Conservation (phyloP, 345 rosid genomes). For the Stellera chamaejasme region DNA sequence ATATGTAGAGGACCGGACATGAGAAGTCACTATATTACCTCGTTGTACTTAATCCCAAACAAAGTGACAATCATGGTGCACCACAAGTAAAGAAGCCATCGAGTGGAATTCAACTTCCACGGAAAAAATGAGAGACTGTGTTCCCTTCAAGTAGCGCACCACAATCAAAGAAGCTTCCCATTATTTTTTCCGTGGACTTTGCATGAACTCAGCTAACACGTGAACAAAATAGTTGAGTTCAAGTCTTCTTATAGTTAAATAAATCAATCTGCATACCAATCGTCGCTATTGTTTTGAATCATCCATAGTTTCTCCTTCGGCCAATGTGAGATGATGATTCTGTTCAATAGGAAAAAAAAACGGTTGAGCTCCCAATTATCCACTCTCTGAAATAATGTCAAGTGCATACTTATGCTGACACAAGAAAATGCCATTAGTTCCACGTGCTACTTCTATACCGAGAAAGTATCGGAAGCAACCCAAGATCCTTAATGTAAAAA, state of each 20-base stretch:
- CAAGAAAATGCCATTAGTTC: neutral
- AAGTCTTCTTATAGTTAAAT: neutral
- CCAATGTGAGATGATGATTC: neutral
- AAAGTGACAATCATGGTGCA: neutral
- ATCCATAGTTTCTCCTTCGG: neutral
- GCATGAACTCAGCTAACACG: conserved; percentile 9
- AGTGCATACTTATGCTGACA: conserved; percentile 1
- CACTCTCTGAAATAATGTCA: neutral
- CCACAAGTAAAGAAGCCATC: no score
- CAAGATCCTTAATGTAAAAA: no score
- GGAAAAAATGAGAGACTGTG: no score
- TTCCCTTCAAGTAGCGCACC: neutral
- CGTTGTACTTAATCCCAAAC: neutral
- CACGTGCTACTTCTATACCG: no score
- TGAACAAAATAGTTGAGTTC: conserved; percentile 2
- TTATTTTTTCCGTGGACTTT: neutral
- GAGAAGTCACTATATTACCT: neutral
- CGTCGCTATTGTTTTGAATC: neutral
- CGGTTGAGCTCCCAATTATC: neutral
- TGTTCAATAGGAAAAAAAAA: conserved; percentile 1
- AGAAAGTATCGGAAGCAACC: no score
- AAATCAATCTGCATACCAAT: conserved; percentile 6
- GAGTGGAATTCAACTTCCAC: no score
- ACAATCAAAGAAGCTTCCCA: neutral
- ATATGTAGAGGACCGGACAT: no score